Evolutionary conservation across 202 grass and related monocot genomes (phyloP).

Genomic region (Carex sylvatica): DNA sequence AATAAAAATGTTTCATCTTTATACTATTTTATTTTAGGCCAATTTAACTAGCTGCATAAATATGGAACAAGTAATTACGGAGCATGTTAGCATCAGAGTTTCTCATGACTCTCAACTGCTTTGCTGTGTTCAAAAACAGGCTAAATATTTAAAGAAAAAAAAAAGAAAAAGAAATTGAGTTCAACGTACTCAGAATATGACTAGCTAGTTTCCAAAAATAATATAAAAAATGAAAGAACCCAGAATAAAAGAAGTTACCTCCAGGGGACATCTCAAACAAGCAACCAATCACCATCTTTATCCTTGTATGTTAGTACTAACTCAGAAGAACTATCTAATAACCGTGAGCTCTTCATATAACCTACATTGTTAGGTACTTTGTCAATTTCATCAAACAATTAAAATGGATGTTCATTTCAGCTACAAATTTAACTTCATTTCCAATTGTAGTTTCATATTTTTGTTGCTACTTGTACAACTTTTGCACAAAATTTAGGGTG

Average conservation of each 20-base stretch:
- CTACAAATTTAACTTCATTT: not conserved
- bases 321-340: conserved; percentile 32
- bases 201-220: not conserved
- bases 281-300: conserved; percentile 48
- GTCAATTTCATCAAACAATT: conserved; percentile 2
- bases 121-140: conserved; percentile 41
- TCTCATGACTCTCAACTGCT: conserved; percentile 47
- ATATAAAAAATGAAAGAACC: not conserved
- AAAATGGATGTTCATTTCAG: not conserved
- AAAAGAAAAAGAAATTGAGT: not conserved
- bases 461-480: not conserved
- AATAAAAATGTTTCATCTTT: not conserved
- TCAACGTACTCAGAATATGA: not conserved
- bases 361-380: conserved; percentile 11
- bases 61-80: conserved; percentile 18
- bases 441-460: not conserved
- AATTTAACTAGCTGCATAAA: not conserved
- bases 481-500: not conserved
- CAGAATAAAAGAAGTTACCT: conserved; percentile 19
- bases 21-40: not conserved
- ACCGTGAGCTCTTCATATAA: conserved; percentile 12
- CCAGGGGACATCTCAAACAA: conserved; percentile 49
- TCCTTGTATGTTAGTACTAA: conserved; percentile 47
- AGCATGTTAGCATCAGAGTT: conserved; percentile 36
- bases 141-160: conserved; percentile 13